Evolutionary conservation across 768 basidiomycete species (phyloP).

Genomic region (Pisolithus microcarpus): DNA sequence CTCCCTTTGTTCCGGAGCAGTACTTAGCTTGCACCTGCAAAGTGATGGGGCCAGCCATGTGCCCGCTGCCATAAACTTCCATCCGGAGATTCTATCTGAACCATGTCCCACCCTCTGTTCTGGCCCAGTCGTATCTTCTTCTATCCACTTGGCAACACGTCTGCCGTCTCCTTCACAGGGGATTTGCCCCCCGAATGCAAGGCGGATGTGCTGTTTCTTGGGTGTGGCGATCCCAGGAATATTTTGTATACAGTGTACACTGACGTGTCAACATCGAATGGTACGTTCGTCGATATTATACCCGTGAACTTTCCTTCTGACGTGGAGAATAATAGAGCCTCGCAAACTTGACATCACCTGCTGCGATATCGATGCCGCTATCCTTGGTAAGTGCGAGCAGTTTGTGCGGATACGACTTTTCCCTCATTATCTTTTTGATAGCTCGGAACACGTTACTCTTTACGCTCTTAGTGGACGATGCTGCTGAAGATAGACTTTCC

Average conservation of each 20-base stretch:
- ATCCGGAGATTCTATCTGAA: no score
- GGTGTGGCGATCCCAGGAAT: conserved; percentile 45
- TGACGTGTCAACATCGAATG: neutral
- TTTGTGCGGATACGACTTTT: neutral
- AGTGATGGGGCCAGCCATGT: no score
- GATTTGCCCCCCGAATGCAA: conserved; percentile 36
- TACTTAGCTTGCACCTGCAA: no score
- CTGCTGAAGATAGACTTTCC: conserved; percentile 10
- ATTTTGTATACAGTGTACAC: conserved; percentile 38
- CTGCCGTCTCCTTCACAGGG: conserved; percentile 39
- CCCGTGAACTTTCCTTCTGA: neutral
- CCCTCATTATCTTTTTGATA: neutral
- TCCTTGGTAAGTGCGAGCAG: conserved; percentile 16
- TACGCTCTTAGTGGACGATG: conserved; percentile 19
- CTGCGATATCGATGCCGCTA: conserved; percentile 24
- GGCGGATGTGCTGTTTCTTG: conserved; percentile 41
- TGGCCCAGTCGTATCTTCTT: conserved; percentile 41
- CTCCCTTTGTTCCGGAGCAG: no score
- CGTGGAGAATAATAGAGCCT: conserved; percentile 8
- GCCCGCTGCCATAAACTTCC: no score
- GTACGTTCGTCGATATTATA: neutral
- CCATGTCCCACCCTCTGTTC: conserved; percentile 36
- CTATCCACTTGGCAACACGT: conserved; percentile 50
- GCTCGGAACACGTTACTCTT: conserved; percentile 26
- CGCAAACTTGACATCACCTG: conserved; percentile 24